Evolutionary conservation across 371 early-diverging fungal genomes (phyloP).

Genomic region (Catenaria anguillulae): DNA sequence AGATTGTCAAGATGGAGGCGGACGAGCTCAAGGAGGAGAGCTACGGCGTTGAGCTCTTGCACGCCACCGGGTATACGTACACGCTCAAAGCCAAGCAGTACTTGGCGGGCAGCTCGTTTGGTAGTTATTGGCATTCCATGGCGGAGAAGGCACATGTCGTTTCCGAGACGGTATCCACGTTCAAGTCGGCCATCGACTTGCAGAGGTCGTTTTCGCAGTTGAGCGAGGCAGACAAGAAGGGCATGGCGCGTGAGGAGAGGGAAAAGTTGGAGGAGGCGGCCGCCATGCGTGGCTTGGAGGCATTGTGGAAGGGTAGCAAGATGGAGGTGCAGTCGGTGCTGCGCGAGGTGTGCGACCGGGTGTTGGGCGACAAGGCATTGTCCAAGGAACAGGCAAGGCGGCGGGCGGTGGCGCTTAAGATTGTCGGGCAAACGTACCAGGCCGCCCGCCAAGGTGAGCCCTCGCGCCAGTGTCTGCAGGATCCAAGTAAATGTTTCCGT

Average conservation of each 20-base stretch:
- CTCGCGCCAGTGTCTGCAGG: no score
- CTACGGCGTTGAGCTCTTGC: constrained; percentile 80
- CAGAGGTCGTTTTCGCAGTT: constrained; percentile 73
- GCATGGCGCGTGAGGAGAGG: constrained; percentile 17
- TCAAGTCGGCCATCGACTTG: constrained; percentile 75
- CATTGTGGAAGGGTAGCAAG: constrained; percentile 84
- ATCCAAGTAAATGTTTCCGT: no score
- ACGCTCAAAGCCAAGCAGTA: constrained; percentile 51
- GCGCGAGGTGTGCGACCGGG: constrained; percentile 33
- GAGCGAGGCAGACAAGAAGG: constrained; percentile 70
- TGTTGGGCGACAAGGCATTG: constrained; percentile 14
- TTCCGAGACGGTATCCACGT: constrained; percentile 42
- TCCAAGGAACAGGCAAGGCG: constrained; percentile 32
- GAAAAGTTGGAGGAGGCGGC: constrained; percentile 1
- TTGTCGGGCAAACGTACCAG: constrained; percentile 55
- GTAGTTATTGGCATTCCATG: constrained; percentile 42
- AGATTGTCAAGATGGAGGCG: constrained; percentile 56
- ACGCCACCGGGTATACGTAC: constrained; percentile 83
- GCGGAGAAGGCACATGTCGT: constrained; percentile 42
- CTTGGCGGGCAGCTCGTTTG: constrained; percentile 37
- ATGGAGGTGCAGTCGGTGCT: constrained; percentile 85
- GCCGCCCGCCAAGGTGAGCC: no score
- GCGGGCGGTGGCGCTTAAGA: constrained; percentile 52
- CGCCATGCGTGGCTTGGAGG: constrained; percentile 53
- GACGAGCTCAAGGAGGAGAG: constrained; percentile 72